Evolutionary conservation across 2,329 filamentous ascomycete genomes (phyloP).

Genomic region (Apiospora malaysiana): DNA sequence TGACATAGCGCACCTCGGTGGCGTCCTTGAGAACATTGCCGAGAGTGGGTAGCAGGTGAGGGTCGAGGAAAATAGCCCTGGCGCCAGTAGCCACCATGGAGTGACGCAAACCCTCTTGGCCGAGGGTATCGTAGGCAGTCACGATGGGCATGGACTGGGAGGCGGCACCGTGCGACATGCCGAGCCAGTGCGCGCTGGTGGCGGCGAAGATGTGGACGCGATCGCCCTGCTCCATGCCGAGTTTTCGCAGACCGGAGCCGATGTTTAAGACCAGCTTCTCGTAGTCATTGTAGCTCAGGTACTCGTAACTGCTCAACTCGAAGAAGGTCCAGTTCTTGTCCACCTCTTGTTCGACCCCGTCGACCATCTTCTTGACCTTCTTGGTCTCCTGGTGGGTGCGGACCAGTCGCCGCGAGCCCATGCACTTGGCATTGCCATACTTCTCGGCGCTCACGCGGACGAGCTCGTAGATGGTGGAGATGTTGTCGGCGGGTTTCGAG

Average conservation of each 20-base stretch:
- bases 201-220: constrained; percentile 81
- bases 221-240: constrained; percentile 73
- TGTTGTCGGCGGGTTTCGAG: constrained; percentile 64
- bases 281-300: constrained; percentile 79
- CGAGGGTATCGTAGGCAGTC: constrained; percentile 78
- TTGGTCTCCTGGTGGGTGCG: constrained; percentile 82
- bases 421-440: constrained; percentile 68
- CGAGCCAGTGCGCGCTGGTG: constrained; percentile 64
- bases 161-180: constrained; percentile 57
- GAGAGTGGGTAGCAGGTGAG: constrained; percentile 67
- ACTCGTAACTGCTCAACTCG: constrained; percentile 80
- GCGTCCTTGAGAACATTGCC: constrained; percentile 60
- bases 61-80: constrained; percentile 76
- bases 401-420: constrained; percentile 76
- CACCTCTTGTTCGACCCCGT: constrained; percentile 78
- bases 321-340: constrained; percentile 92
- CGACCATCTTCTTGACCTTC: constrained; percentile 87
- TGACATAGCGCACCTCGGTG: constrained; percentile 54
- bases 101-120: constrained; percentile 73
- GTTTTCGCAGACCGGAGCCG: constrained; percentile 73
- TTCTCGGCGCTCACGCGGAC: constrained; percentile 69
- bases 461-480: constrained; percentile 79
- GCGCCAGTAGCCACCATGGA: constrained; percentile 74
- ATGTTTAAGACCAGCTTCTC: constrained; percentile 71
- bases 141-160: constrained; percentile 84